Evolutionary conservation across 2,329 filamentous ascomycete genomes (phyloP).

Genomic region (Trematosphaeria pertusa): DNA sequence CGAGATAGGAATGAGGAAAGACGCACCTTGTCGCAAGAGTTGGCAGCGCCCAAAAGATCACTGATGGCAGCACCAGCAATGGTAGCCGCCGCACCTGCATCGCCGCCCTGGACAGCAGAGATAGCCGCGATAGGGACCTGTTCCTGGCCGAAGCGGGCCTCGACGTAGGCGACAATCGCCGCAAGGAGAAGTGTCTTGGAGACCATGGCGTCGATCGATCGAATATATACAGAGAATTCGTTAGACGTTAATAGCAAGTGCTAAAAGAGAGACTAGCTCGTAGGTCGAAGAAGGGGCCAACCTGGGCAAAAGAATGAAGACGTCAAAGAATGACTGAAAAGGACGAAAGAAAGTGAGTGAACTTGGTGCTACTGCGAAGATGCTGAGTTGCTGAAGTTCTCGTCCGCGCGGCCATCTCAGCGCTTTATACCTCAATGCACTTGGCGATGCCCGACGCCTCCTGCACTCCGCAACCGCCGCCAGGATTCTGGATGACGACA

Average conservation of each 20-base stretch:
- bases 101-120: constrained; percentile 60
- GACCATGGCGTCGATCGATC: constrained; percentile 33
- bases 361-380: constrained; percentile 30
- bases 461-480: constrained; percentile 20
- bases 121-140: constrained; percentile 65
- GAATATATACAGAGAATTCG: constrained; percentile 20
- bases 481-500: constrained; percentile 21
- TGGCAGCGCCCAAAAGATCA: constrained; percentile 68
- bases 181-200: constrained; percentile 42
- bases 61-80: constrained; percentile 68
- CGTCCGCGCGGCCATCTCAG: constrained; percentile 12
- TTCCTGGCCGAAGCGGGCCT: constrained; percentile 68
- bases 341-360: constrained; percentile 28
- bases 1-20: background rate
- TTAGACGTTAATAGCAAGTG: constrained; percentile 18
- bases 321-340: constrained; percentile 27
- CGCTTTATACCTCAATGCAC: constrained; percentile 37
- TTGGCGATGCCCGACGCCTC: background rate
- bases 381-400: constrained; percentile 32
- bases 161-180: constrained; percentile 42
- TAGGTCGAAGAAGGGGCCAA: constrained; percentile 34
- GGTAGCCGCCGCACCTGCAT: constrained; percentile 67
- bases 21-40: constrained; percentile 68
- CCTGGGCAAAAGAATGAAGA: constrained; percentile 40
- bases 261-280: constrained; percentile 47